A percentile compares a stretch with the other conserved stretches of the same genome.
Conservation (phyloP, 257 asterid genomes). For the Solanum habrochaites region DNA sequence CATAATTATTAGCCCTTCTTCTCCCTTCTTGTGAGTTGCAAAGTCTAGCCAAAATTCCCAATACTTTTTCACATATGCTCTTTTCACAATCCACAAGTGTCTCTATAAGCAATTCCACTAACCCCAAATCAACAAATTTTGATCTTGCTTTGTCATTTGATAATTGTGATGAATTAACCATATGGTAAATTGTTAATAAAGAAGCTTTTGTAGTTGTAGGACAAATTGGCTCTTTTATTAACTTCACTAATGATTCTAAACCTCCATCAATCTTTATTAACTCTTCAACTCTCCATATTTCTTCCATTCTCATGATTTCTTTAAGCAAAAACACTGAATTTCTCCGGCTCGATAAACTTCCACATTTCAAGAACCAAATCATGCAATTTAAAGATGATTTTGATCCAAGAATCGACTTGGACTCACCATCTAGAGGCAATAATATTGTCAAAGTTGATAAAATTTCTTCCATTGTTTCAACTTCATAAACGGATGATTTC, state of each 20-base stretch:
- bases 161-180: slow-evolving; percentile 6
- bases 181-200: slow-evolving; percentile 20
- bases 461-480: slow-evolving; percentile 16
- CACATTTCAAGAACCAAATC: slow-evolving; percentile 22
- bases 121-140: slow-evolving; percentile 19
- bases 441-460: slow-evolving; percentile 18
- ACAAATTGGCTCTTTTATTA: slow-evolving; percentile 33
- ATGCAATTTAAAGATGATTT: slow-evolving; percentile 14
- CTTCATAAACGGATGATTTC: background rate
- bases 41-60: slow-evolving; percentile 38
- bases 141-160: background rate
- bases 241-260: slow-evolving; percentile 22
- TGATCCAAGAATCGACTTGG: slow-evolving; percentile 15
- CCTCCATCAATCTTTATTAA: slow-evolving; percentile 13
- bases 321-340: slow-evolving; percentile 12
- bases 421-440: slow-evolving; percentile 21
- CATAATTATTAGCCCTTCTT: slow-evolving; percentile 18
- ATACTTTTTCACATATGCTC: slow-evolving; percentile 38
- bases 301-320: slow-evolving; percentile 1
- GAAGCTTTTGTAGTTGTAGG: slow-evolving; percentile 41
- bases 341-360: slow-evolving; percentile 9
- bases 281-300: background rate
- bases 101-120: slow-evolving; percentile 22
- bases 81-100: slow-evolving; percentile 34
- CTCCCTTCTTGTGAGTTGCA: slow-evolving; percentile 25